A percentile compares a stretch with the other conserved stretches of the same genome.
These are phyloP conservation scores for Trichoderma guizhouense DNA, from an alignment of 2,329 filamentous ascomycete genomes.

Conservation along the genomic window DNA sequence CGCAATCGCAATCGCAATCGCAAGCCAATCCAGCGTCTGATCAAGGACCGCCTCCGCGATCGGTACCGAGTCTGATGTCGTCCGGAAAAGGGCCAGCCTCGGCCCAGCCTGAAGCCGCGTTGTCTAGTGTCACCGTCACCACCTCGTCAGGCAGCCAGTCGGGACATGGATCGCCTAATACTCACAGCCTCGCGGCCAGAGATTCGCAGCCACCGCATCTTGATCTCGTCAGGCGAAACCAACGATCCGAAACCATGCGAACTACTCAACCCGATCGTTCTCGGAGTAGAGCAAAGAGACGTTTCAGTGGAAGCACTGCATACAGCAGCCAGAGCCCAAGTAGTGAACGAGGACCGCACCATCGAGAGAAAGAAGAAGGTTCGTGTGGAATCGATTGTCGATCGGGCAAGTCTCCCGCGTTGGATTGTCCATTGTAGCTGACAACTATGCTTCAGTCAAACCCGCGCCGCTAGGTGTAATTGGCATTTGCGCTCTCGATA, in stretches of 20 bases:
- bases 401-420: neutral
- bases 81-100: slow-evolving; percentile 41
- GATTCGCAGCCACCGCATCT: slow-evolving; percentile 39
- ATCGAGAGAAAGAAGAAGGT: slow-evolving; percentile 57
- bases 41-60: slow-evolving; percentile 38
- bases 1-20: slow-evolving; percentile 33
- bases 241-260: slow-evolving; percentile 38
- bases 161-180: slow-evolving; percentile 37
- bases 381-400: slow-evolving; percentile 22
- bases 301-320: slow-evolving; percentile 79
- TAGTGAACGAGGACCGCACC: slow-evolving; percentile 59
- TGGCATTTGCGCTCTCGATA: slow-evolving; percentile 90
- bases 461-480: slow-evolving; percentile 66
- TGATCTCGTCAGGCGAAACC: slow-evolving; percentile 46
- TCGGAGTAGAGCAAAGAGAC: slow-evolving; percentile 66
- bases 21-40: slow-evolving; percentile 53
- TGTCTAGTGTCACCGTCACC: slow-evolving; percentile 52
- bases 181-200: slow-evolving; percentile 46
- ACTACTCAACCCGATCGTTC: slow-evolving; percentile 52
- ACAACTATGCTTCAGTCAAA: slow-evolving; percentile 39
- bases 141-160: slow-evolving; percentile 45
- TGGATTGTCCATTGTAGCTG: slow-evolving; percentile 1
- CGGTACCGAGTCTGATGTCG: slow-evolving; percentile 46
- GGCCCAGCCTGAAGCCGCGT: slow-evolving; percentile 48
- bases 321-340: slow-evolving; percentile 78